Evolutionary conservation across 2,329 filamentous ascomycete species (phyloP), one percentile per base, ranked within the genome.

Genomic region (Pyrenophora graminea): DNA sequence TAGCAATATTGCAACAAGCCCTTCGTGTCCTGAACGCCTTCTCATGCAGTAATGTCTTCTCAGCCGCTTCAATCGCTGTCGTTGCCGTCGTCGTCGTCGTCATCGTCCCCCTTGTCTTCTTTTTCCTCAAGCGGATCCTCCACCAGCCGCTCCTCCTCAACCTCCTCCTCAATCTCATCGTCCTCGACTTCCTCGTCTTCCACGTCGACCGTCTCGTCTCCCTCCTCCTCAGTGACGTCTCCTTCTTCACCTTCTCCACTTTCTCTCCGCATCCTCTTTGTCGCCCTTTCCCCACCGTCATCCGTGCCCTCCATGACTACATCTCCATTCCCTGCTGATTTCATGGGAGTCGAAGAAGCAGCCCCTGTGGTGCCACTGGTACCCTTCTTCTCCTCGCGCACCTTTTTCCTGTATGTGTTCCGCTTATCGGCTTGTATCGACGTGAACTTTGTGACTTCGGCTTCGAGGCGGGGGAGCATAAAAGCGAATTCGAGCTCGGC

Each of bases 361-460:
- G 31, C 43, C 10, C 45, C 44, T 2, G 39, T 15, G 9, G 23
- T 27, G 10, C 34, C 21, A 38, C 19, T 38, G 0, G 46, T 40
- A 27, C 66, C 66, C 45, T 68, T 74, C 72, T 88, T 89, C 45
- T 85, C 83, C 45, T 85, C 86, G 31, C 85, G 85, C 15, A 87
- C 82, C 63, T 87, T 88, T 63, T 85, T 83, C 45, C 87, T 82
- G 74, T 90, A 89, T 13, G 82, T 84, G 60, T 86, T 90, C 45
- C 88, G 85, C 75, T 91, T 91, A 49, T 87, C 85, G 17, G 86
- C 84, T 70, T 90, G 87, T 50, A 86, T 83, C 57, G 86, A 82
- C 67, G 85, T 89, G 79, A 89, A 91, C 69, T 89, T 91, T 36
- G 84, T 82, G 68, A 91, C 87, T 72, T 93, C 90, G 5, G 85